Evolutionary conservation across 169 alveolate genomes (phyloP).

Genomic region (Eimeria falciformis): DNA sequence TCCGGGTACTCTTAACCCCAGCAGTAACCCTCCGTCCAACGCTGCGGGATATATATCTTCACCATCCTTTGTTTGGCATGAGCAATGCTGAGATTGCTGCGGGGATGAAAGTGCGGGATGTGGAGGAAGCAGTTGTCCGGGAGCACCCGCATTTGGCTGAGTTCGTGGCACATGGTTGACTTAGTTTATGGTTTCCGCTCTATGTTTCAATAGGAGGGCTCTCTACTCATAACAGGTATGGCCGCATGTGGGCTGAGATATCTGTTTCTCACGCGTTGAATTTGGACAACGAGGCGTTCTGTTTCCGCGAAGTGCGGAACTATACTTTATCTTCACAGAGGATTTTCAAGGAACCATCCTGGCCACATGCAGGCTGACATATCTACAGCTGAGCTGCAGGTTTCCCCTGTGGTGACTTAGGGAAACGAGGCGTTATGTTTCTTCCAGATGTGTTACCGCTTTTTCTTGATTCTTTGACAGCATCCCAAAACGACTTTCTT

Average conservation of each 20-base stretch:
- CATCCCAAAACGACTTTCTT: too few relatives aligned
- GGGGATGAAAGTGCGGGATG: background rate
- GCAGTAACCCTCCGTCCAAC: constrained; percentile 3
- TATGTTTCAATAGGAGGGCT: background rate
- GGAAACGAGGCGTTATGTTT: too few relatives aligned
- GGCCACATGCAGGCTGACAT: too few relatives aligned
- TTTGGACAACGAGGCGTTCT: background rate
- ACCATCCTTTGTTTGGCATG: background rate
- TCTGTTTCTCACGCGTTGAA: background rate
- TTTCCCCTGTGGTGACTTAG: too few relatives aligned
- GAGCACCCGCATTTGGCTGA: constrained; percentile 1
- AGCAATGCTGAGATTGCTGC: constrained; percentile 11
- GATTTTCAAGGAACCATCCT: too few relatives aligned
- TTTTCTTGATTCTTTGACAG: too few relatives aligned
- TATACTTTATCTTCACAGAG: background rate
- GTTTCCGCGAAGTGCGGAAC: background rate
- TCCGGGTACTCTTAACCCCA: constrained; percentile 11
- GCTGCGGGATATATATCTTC: background rate
- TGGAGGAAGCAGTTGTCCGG: background rate
- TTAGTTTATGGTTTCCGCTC: background rate
- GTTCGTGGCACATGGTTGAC: background rate
- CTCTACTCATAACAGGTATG: background rate
- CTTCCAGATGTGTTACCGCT: too few relatives aligned
- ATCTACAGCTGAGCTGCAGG: too few relatives aligned
- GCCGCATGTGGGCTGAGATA: background rate